phyloP scores from a whole-genome alignment of 2,329 filamentous ascomycete genomes.

The Uncinocarpus reesii region DNA sequence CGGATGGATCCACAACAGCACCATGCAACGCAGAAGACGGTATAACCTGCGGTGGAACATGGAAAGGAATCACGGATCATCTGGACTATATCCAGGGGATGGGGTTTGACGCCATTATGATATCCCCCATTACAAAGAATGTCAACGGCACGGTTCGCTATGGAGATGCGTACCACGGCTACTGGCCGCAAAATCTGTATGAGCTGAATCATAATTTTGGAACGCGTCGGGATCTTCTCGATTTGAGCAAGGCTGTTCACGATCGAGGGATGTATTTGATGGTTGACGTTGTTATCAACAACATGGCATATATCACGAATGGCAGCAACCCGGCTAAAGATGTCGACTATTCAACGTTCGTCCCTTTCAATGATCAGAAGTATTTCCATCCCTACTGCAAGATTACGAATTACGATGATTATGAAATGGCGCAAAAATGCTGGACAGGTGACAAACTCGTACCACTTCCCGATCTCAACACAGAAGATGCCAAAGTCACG shows the following conservation, averaged over 20 bases:
- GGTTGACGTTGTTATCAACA: constrained; percentile 45
- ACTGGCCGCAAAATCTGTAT: constrained; percentile 42
- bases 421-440: constrained; percentile 41
- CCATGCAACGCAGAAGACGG: constrained; percentile 25
- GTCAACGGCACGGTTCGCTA: constrained; percentile 28
- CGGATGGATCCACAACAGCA: constrained; percentile 29
- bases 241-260: constrained; percentile 39
- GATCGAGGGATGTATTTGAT: constrained; percentile 42
- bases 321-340: constrained; percentile 41
- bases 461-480: constrained; percentile 52
- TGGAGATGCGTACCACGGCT: constrained; percentile 42
- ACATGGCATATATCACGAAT: constrained; percentile 25
- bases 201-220: constrained; percentile 42
- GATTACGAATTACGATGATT: constrained; percentile 35
- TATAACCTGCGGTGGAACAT: constrained; percentile 44
- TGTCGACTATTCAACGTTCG: constrained; percentile 45
- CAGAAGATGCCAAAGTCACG: constrained; percentile 42
- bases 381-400: constrained; percentile 54
- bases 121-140: constrained; percentile 36
- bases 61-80: constrained; percentile 39
- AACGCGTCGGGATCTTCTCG: constrained; percentile 38
- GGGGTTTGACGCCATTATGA: constrained; percentile 35
- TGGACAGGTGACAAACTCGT: constrained; percentile 44
- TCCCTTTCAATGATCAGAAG: constrained; percentile 46
- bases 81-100: constrained; percentile 44